Evolutionary conservation across 2,329 filamentous ascomycete genomes (phyloP).

Genomic region (Berkeleyomyces basicola): DNA sequence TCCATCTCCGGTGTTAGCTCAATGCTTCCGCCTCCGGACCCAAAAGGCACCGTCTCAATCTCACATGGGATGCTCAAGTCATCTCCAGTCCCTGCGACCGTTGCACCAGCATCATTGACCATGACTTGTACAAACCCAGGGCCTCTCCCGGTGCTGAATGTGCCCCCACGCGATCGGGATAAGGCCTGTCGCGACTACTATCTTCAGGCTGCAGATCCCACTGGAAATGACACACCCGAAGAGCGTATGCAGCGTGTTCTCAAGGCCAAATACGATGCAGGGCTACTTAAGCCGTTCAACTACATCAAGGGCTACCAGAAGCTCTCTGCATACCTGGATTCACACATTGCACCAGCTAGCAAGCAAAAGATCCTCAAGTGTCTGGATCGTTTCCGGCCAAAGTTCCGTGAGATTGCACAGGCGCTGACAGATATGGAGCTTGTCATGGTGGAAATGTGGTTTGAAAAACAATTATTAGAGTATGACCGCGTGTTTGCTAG

Average conservation of each 20-base stretch:
- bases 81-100: neutral
- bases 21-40: constrained; percentile 32
- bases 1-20: constrained; percentile 20
- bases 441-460: constrained; percentile 97
- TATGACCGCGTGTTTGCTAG: constrained; percentile 97
- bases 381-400: constrained; percentile 82
- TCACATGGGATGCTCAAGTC: neutral
- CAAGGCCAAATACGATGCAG: constrained; percentile 90
- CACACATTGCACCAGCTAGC: constrained; percentile 63
- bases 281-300: constrained; percentile 89
- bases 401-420: constrained; percentile 91
- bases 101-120: neutral
- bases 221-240: constrained; percentile 54
- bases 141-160: constrained; percentile 11
- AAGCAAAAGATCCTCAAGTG: constrained; percentile 86
- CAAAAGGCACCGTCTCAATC: neutral
- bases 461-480: constrained; percentile 89
- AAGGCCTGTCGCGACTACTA: constrained; percentile 71
- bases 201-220: constrained; percentile 88
- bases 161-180: constrained; percentile 35
- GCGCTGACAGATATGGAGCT: constrained; percentile 84
- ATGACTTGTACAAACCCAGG: neutral
- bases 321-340: constrained; percentile 80
- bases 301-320: constrained; percentile 93
- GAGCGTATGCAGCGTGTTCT: constrained; percentile 91